These are phyloP conservation scores for Teratosphaeria destructans DNA, from an alignment of 2,329 filamentous ascomycete species.

Conservation along the genomic window DNA sequence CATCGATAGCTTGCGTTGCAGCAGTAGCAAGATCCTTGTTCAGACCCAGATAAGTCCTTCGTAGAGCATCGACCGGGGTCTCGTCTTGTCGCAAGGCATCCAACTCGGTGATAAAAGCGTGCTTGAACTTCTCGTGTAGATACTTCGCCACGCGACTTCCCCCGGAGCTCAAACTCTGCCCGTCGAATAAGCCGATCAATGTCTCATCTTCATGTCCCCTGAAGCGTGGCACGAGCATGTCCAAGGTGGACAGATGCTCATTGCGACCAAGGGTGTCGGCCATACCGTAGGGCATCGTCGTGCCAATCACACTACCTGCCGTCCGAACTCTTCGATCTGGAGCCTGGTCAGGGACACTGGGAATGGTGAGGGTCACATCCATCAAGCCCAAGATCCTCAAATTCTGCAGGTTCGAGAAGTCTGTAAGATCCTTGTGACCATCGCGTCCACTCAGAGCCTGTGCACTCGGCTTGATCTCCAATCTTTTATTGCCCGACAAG, in stretches of 20 bases:
- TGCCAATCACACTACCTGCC: slow-evolving; percentile 86
- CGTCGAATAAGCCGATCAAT: slow-evolving; percentile 90
- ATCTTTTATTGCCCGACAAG: slow-evolving; percentile 86
- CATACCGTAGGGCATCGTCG: slow-evolving; percentile 83
- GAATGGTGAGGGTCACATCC: slow-evolving; percentile 92
- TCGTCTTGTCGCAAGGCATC: slow-evolving; percentile 59
- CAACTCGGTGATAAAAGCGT: slow-evolving; percentile 72
- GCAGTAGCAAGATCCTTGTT: slow-evolving; percentile 91
- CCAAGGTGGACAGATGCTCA: slow-evolving; percentile 89
- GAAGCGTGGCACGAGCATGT: slow-evolving; percentile 88
- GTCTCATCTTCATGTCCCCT: slow-evolving; percentile 83
- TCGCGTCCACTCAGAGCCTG: slow-evolving; percentile 43
- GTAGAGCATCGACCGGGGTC: slow-evolving; percentile 69
- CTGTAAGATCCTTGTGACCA: slow-evolving; percentile 62
- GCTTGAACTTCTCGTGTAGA: slow-evolving; percentile 87
- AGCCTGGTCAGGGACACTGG: slow-evolving; percentile 86
- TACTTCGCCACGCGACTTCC: slow-evolving; percentile 96
- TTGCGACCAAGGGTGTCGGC: slow-evolving; percentile 87
- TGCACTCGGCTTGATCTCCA: slow-evolving; percentile 71
- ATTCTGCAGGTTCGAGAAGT: slow-evolving; percentile 77
- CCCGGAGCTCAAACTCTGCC: slow-evolving; percentile 74
- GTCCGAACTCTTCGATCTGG: slow-evolving; percentile 92
- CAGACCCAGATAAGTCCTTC: slow-evolving; percentile 74
- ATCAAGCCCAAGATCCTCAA: slow-evolving; percentile 85
- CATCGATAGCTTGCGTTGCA: slow-evolving; percentile 69